Conservation (phyloP, 495 filamentous ascomycete genomes). For the Parathielavia appendiculata region DNA sequence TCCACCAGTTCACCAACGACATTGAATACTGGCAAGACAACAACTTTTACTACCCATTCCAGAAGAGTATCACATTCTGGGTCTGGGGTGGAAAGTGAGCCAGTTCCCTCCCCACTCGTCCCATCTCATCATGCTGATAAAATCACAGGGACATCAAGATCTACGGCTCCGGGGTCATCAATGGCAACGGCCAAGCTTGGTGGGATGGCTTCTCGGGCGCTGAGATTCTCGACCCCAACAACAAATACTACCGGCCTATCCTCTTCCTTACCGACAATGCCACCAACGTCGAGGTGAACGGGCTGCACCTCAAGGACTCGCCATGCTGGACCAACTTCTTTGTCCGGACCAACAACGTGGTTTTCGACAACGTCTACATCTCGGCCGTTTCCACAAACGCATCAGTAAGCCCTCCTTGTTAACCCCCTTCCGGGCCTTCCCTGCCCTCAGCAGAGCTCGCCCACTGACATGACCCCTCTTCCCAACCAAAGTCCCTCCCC, state of each 20-base stretch:
- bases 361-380: constrained; percentile 49
- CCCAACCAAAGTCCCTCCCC: constrained; percentile 33
- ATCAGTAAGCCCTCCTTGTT: constrained; percentile 19
- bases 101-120: too few species aligned
- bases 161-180: constrained; percentile 48
- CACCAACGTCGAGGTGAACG: constrained; percentile 49
- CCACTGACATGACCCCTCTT: not conserved
- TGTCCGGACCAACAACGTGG: constrained; percentile 45
- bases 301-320: constrained; percentile 53
- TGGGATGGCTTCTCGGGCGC: constrained; percentile 34
- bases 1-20: constrained; percentile 51
- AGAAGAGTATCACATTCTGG: constrained; percentile 58
- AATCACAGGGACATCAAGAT: constrained; percentile 45
- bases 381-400: constrained; percentile 51
- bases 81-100: constrained; percentile 48
- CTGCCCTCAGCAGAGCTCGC: not conserved
- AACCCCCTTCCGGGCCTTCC: not conserved
- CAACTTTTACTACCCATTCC: constrained; percentile 53
- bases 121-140: not conserved
- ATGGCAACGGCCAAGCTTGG: constrained; percentile 50
- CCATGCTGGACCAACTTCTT: constrained; percentile 59
- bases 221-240: constrained; percentile 44
- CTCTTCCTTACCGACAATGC: constrained; percentile 54
- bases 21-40: constrained; percentile 55
- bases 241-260: constrained; percentile 51